Conservation (phyloP, 495 filamentous ascomycete species). For the Astrothelium subdiscretum region DNA sequence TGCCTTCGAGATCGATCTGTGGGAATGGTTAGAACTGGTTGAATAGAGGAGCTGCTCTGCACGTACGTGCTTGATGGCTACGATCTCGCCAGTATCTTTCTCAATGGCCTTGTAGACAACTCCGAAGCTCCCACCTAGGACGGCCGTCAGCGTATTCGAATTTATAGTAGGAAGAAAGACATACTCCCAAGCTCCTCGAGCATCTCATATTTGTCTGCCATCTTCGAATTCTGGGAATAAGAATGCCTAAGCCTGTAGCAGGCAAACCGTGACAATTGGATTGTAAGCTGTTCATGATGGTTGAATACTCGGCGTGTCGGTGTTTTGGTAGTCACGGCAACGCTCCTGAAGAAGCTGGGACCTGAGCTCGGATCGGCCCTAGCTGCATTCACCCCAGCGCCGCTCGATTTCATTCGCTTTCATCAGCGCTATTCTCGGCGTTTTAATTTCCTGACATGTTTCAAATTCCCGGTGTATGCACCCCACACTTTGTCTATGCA, state of each 20-base stretch:
- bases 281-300: neutral
- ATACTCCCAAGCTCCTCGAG: constrained; percentile 86
- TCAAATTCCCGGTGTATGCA: neutral
- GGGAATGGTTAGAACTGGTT: neutral
- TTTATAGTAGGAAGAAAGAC: constrained; percentile 27
- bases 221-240: constrained; percentile 20
- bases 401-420: neutral
- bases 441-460: neutral
- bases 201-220: constrained; percentile 75
- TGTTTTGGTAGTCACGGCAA: neutral
- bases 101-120: constrained; percentile 39
- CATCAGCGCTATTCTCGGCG: neutral
- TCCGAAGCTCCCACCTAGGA: constrained; percentile 20
- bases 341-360: neutral
- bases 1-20: constrained; percentile 87
- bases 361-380: neutral
- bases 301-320: neutral
- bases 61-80: constrained; percentile 69
- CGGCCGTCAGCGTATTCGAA: neutral
- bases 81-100: constrained; percentile 69
- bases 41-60: neutral
- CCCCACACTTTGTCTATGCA: neutral
- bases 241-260: neutral
- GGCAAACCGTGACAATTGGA: neutral
- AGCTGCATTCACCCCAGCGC: neutral